These are phyloP conservation scores for Trapa incisa DNA, from an alignment of 345 rosid species.

Conservation along the genomic window DNA sequence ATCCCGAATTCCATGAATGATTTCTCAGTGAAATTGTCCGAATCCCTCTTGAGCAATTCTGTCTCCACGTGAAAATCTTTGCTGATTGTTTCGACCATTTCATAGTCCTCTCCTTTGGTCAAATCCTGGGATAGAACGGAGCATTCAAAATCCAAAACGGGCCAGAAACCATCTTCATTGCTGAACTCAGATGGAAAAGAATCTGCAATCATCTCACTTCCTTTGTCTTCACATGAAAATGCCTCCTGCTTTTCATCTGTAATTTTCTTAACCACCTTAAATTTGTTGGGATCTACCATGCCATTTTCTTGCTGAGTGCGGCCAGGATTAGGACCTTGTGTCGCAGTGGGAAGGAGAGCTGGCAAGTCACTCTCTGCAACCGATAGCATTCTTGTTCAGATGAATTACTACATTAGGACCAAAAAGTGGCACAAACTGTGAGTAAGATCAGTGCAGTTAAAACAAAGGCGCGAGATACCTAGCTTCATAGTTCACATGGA, in stretches of 20 bases:
- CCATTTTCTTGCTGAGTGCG: slow-evolving; percentile 13
- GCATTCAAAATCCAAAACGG: slow-evolving; percentile 12
- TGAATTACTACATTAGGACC: neutral
- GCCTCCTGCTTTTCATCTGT: slow-evolving; percentile 5
- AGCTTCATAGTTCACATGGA: slow-evolving; percentile 46
- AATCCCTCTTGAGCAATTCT: slow-evolving; percentile 15
- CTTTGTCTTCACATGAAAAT: slow-evolving; percentile 13
- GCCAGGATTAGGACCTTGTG: slow-evolving; percentile 23
- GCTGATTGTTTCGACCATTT: slow-evolving; percentile 5
- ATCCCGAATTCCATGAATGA: slow-evolving; percentile 31
- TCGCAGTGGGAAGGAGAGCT: slow-evolving; percentile 5
- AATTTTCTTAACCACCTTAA: neutral
- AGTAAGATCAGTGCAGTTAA: too few relatives aligned
- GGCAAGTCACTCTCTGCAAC: slow-evolving; percentile 42
- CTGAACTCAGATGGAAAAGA: slow-evolving; percentile 4
- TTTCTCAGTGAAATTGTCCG: slow-evolving; percentile 48
- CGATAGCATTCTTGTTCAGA: neutral
- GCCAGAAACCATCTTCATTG: slow-evolving; percentile 16
- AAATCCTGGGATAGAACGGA: slow-evolving; percentile 13
- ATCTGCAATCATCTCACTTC: slow-evolving; percentile 17
- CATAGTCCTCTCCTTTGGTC: slow-evolving; percentile 15
- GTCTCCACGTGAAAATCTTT: slow-evolving; percentile 13
- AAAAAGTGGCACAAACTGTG: neutral
- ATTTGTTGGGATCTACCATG: neutral
- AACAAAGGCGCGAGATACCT: slow-evolving; percentile 23